These are phyloP conservation scores for Leishmania aethiopica DNA, from an alignment of 208 protist genomes.

Conservation along the genomic window DNA sequence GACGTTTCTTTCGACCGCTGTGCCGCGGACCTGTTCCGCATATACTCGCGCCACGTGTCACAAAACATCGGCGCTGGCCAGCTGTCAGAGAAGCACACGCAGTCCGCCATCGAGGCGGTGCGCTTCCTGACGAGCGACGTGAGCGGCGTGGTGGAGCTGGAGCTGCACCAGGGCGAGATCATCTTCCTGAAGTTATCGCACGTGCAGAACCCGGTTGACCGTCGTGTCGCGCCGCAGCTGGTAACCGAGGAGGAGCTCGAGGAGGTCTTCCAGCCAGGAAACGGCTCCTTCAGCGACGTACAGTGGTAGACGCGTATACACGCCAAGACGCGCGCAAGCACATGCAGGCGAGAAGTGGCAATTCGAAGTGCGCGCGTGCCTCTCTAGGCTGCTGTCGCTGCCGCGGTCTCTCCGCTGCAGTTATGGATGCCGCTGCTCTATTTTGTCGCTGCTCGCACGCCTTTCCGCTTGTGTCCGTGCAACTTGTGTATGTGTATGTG, in stretches of 20 bases:
- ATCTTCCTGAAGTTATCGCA: slow-evolving; percentile 88
- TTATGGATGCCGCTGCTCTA: not conserved
- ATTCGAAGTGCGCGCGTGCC: not conserved
- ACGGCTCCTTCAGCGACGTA: slow-evolving; percentile 87
- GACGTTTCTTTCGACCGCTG: slow-evolving; percentile 87
- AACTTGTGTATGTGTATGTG: not conserved
- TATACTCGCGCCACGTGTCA: slow-evolving; percentile 78
- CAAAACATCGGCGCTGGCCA: slow-evolving; percentile 67
- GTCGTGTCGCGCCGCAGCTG: slow-evolving; percentile 45
- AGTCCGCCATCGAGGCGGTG: slow-evolving; percentile 85
- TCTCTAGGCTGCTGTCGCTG: no score
- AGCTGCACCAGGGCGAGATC: slow-evolving; percentile 89
- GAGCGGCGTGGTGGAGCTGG: slow-evolving; percentile 83
- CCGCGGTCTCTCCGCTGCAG: no score
- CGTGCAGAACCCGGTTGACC: slow-evolving; percentile 46
- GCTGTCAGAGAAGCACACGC: slow-evolving; percentile 84
- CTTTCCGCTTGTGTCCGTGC: not conserved
- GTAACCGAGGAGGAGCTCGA: slow-evolving; percentile 85
- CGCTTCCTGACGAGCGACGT: slow-evolving; percentile 75
- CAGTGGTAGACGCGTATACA: slow-evolving; percentile 62
- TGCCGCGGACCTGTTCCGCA: slow-evolving; percentile 72
- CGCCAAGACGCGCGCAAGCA: not conserved
- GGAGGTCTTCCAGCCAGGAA: slow-evolving; percentile 86
- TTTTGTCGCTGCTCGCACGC: not conserved
- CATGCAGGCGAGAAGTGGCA: not conserved